These are phyloP conservation scores for Aleurites moluccanus DNA, from an alignment of 441 rosid species.

Conservation along the genomic window DNA sequence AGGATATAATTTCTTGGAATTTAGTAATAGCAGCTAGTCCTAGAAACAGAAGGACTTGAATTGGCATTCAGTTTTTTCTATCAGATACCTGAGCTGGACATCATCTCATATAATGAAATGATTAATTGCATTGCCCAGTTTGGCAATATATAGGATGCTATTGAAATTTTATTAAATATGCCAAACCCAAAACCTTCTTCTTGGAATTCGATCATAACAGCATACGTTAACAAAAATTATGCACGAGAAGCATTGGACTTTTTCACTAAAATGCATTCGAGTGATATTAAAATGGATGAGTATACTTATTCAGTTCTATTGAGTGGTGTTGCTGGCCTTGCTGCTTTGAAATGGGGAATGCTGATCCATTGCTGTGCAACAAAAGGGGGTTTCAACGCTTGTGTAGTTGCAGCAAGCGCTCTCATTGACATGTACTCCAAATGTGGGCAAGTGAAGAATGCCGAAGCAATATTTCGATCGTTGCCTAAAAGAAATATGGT, in stretches of 20 bases:
- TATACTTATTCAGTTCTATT: conserved; percentile 65
- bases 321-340: conserved; percentile 59
- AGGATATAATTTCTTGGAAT: conserved; percentile 81
- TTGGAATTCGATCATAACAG: conserved; percentile 80
- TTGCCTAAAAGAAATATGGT: conserved; percentile 63
- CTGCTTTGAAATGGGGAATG: conserved; percentile 65
- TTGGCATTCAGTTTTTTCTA: conserved; percentile 48
- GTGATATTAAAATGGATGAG: conserved; percentile 46
- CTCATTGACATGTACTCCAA: conserved; percentile 86
- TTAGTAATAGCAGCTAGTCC: conserved; percentile 69
- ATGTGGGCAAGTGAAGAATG: conserved; percentile 67
- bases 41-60: conserved; percentile 53
- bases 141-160: conserved; percentile 51
- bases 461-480: conserved; percentile 50
- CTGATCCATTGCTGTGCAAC: conserved; percentile 52
- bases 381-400: conserved; percentile 49
- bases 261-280: conserved; percentile 54
- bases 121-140: conserved; percentile 64
- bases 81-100: conserved; percentile 65
- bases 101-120: conserved; percentile 72
- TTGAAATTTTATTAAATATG: conserved; percentile 42
- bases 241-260: conserved; percentile 50
- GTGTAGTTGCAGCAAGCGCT: conserved; percentile 69
- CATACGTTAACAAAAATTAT: conserved; percentile 53
- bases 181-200: conserved; percentile 69